Base-by-base conservation (phyloP, 2,329 filamentous ascomycete genomes). In the Calonectria leucothoes region DNA sequence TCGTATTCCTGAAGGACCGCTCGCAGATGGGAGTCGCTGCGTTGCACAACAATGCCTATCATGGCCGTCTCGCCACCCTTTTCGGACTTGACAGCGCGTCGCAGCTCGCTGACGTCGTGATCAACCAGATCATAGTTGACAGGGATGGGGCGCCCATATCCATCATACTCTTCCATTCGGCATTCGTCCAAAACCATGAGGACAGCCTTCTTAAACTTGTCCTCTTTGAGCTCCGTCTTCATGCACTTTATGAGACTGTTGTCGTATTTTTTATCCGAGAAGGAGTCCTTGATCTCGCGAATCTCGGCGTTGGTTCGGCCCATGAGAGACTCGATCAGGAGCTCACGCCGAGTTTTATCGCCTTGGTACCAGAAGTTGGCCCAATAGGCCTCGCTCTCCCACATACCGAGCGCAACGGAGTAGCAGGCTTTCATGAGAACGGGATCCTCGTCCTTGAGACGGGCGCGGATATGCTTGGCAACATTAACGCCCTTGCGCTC, bases 301-400 rank as follows among this genome's bases (percentile, higher is more conserved):
- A 98, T 94, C 81, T 98, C 97, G n/a, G 91, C 88, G 83, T 98
- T 98, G 33, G 92, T 92, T 7, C 96, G 92, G 0, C 97, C 97
- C 92, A 98, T 98, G 25, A 99, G 89, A 7, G 93, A 92, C 85
- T 99, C 97, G 79, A 98, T 98, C 67, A 99, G 90, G 42, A 99
- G 89, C 84, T 98, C 96, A 7, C 96, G 92, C 3, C 95, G 91
- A 10, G 93, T 94, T 80, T 93, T 94, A 83, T 96, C 94, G 45
- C 93, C 93, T 82, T 98, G 96, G 85, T 98, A 98, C 93, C 95
- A 98, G 84, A 95, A 98, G 83, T 98, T 98, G 73, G 96, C 95
- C 96, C 97, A 99, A 88, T 98, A 98, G 0, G 95, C 95, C 84
- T 99, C 97, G 78, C 93, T 93, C 86, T 98, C 97, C 93, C 95